Conservation (phyloP, 225 moss, liverwort and hornwort species). For the Climacium dendroides region DNA sequence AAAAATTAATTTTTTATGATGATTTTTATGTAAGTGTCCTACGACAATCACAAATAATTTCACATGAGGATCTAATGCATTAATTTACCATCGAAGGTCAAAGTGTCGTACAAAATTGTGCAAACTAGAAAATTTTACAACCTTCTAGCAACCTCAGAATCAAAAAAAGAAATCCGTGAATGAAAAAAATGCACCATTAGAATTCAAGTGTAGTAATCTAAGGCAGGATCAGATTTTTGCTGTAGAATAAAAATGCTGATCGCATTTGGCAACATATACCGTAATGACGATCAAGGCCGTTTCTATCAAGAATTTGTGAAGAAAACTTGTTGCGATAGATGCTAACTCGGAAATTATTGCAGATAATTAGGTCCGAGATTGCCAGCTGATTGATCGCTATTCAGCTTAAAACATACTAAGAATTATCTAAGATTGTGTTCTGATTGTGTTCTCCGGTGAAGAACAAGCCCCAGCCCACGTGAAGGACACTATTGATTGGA, state of each 20-base stretch:
- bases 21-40: too few species aligned
- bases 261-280: not conserved
- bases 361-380: not conserved
- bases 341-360: not conserved
- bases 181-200: too few species aligned
- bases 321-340: not conserved
- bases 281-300: not conserved
- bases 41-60: too few species aligned
- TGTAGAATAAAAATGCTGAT: not conserved
- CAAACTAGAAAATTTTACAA: not conserved
- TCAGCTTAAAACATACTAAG: not conserved
- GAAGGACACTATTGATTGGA: not conserved
- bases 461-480: too few species aligned
- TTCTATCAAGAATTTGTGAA: not conserved
- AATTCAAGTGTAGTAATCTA: not conserved
- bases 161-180: not conserved
- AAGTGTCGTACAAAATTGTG: not conserved
- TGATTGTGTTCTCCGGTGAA: not conserved
- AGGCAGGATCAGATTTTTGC: too few species aligned
- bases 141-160: not conserved
- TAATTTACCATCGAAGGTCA: not conserved
- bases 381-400: not conserved
- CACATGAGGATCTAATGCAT: too few species aligned
- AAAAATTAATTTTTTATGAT: too few species aligned
- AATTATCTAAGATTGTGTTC: too few species aligned